phyloP scores from a whole-genome alignment of 306 rosid species.

The Castanospermum australe region DNA sequence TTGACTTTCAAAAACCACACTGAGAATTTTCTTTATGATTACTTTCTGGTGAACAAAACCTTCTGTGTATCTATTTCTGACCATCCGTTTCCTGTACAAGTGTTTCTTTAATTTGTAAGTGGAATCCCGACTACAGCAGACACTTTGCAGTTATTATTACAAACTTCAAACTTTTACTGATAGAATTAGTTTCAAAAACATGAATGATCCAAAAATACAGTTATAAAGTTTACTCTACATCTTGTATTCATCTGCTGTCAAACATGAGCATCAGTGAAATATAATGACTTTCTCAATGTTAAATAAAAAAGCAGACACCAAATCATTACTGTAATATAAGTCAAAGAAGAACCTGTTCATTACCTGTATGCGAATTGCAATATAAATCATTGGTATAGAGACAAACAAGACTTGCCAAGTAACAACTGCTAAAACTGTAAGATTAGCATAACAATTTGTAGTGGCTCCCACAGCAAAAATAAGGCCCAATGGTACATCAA shows the following conservation, averaged over 20 bases:
- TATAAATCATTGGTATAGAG: conserved; percentile 24
- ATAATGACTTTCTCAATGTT: no score
- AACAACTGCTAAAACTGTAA: no score
- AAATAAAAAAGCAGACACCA: not conserved
- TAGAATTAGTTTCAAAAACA: not conserved
- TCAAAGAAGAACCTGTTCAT: not conserved
- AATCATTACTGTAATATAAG: not conserved
- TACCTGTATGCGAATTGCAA: conserved; percentile 38
- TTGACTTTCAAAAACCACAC: not conserved
- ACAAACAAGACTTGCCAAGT: conserved; percentile 43
- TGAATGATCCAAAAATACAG: not conserved
- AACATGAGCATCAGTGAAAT: no score
- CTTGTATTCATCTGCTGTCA: conserved; percentile 6
- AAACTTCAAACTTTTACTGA: not conserved
- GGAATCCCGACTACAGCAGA: not conserved
- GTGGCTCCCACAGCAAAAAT: no score
- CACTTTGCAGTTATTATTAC: not conserved
- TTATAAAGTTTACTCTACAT: not conserved
- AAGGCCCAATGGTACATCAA: no score
- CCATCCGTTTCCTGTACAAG: not conserved
- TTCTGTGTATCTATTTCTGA: not conserved
- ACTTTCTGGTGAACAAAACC: not conserved
- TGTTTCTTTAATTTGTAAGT: no score
- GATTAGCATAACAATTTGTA: no score
- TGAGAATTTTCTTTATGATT: not conserved